phyloP scores from a whole-genome alignment of 106 monocot species.

The Narthecium ossifragum region DNA sequence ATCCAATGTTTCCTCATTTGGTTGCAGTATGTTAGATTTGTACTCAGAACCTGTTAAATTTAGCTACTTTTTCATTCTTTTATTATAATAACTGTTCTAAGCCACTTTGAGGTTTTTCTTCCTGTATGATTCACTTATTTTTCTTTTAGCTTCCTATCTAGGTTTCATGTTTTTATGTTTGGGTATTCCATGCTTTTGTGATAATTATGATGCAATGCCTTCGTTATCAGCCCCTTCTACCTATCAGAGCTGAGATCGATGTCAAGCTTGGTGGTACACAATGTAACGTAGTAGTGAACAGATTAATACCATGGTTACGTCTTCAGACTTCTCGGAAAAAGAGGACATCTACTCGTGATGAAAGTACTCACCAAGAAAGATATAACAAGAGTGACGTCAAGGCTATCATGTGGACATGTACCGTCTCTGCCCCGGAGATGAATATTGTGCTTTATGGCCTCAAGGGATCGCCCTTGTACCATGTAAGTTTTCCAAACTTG shows the following conservation, averaged over 20 bases:
- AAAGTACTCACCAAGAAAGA: conserved; percentile 21
- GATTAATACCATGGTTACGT: conserved; percentile 55
- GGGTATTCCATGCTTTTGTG: neutral
- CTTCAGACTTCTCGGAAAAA: conserved; percentile 63
- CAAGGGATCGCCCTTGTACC: conserved; percentile 58
- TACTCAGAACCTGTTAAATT: no score
- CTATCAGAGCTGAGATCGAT: conserved; percentile 78
- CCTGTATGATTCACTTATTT: no score
- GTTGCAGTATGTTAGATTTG: no score
- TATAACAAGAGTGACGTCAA: conserved; percentile 24
- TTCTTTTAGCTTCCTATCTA: no score
- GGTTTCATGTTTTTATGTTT: no score
- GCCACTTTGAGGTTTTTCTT: no score
- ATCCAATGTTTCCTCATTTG: no score
- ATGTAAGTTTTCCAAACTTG: conserved; percentile 49
- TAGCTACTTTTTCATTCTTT: no score
- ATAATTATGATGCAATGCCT: conserved; percentile 10
- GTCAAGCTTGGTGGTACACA: conserved; percentile 86
- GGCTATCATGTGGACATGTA: conserved; percentile 74
- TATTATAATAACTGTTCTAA: no score
- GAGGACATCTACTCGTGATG: conserved; percentile 32
- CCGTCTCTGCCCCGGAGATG: conserved; percentile 81
- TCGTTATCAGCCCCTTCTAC: conserved; percentile 47
- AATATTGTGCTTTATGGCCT: conserved; percentile 65
- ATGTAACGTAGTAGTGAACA: conserved; percentile 66